These are phyloP conservation scores for Westerdykella ornata DNA, from an alignment of 2,329 filamentous ascomycete genomes.

Conservation along the genomic window DNA sequence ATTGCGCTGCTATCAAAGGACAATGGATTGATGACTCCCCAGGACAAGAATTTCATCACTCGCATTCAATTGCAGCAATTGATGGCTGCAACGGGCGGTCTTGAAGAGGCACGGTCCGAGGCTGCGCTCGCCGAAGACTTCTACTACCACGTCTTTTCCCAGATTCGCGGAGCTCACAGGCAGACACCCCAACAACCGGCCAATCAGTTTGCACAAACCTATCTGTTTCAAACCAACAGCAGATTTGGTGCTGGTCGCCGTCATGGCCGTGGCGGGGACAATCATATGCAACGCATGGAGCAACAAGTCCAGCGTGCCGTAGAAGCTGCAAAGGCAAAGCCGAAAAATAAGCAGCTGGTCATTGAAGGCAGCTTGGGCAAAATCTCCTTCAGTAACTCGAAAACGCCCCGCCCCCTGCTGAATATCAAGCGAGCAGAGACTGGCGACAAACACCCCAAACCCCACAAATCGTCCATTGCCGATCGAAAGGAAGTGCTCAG, in stretches of 20 bases:
- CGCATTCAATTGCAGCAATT: constrained; percentile 95
- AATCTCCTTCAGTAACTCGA: constrained; percentile 98
- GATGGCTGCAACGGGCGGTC: constrained; percentile 82
- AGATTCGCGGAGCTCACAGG: constrained; percentile 82
- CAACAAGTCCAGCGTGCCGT: constrained; percentile 97
- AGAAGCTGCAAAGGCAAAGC: constrained; percentile 92
- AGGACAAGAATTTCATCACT: constrained; percentile 99
- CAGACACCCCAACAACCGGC: constrained; percentile 89
- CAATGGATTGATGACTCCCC: constrained; percentile 96
- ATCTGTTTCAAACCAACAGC: constrained; percentile 88
- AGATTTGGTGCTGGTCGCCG: constrained; percentile 66
- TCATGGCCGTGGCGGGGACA: constrained; percentile 78
- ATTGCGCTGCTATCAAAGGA: constrained; percentile 89
- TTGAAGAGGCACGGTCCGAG: constrained; percentile 72
- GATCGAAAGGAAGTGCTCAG: constrained; percentile 77
- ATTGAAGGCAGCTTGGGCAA: constrained; percentile 95
- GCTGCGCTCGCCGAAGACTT: constrained; percentile 85
- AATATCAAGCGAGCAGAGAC: constrained; percentile 88
- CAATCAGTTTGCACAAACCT: constrained; percentile 95
- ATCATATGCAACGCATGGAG: constrained; percentile 98
- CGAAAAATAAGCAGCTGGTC: constrained; percentile 94
- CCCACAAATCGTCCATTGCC: constrained; percentile 48
- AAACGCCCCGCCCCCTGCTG: constrained; percentile 88
- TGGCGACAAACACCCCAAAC: constrained; percentile 42
- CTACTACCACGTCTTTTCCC: constrained; percentile 95